Evolutionary conservation across 768 basidiomycete genomes (phyloP).

Genomic region (Chalciporus pseudorubinellus): DNA sequence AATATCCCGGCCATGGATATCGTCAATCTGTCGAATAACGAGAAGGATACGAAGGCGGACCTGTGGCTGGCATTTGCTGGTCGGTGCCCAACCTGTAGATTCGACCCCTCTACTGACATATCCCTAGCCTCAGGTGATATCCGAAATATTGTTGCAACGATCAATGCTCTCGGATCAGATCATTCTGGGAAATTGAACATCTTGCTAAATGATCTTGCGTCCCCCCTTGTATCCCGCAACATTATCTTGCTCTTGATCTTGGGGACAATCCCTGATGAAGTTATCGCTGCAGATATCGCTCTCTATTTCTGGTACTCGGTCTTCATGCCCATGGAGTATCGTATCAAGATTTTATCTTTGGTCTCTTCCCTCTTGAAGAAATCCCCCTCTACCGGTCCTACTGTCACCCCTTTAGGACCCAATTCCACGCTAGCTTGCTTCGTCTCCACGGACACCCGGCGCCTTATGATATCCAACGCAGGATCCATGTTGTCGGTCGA

Average conservation of each 20-base stretch:
- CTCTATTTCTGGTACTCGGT: slow-evolving; percentile 51
- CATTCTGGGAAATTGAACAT: slow-evolving; percentile 41
- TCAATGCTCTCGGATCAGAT: slow-evolving; percentile 42
- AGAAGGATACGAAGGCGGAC: slow-evolving; percentile 14
- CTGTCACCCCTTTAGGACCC: slow-evolving; percentile 9
- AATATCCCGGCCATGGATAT: slow-evolving; percentile 36
- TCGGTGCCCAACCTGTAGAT: slow-evolving; percentile 3
- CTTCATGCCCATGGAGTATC: slow-evolving; percentile 38
- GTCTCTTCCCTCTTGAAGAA: slow-evolving; percentile 19
- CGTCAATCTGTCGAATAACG: slow-evolving; percentile 26
- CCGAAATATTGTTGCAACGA: slow-evolving; percentile 40
- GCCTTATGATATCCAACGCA: slow-evolving; percentile 15
- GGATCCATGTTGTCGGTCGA: slow-evolving; percentile 17
- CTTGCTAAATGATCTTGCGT: slow-evolving; percentile 41
- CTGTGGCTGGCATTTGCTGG: slow-evolving; percentile 27
- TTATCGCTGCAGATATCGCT: slow-evolving; percentile 40
- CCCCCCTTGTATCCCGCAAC: slow-evolving; percentile 37
- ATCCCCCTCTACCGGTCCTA: not conserved
- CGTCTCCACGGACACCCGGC: slow-evolving; percentile 3
- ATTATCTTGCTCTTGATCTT: slow-evolving; percentile 42
- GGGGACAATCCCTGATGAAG: slow-evolving; percentile 32
- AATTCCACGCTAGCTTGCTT: slow-evolving; percentile 18
- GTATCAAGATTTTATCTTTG: slow-evolving; percentile 16
- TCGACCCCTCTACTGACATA: not conserved
- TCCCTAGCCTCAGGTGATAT: slow-evolving; percentile 49